These are phyloP conservation scores for Auricularia cornea DNA, from an alignment of 768 basidiomycete genomes.

Conservation along the genomic window DNA sequence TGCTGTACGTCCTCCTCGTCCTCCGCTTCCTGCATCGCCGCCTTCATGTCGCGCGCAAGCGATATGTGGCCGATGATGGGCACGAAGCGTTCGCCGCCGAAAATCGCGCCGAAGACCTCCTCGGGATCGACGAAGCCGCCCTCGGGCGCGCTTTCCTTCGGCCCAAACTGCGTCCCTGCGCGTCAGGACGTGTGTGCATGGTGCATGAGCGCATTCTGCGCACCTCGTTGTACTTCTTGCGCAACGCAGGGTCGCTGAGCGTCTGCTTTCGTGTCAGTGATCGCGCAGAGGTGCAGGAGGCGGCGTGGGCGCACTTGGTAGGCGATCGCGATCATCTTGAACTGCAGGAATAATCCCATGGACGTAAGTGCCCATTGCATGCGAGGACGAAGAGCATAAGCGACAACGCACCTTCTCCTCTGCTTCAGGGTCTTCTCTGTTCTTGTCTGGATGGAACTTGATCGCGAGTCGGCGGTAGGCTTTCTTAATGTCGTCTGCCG, in stretches of 20 bases:
- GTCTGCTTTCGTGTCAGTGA: conserved; percentile 43
- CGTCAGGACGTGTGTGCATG: neutral
- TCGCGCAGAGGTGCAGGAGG: neutral
- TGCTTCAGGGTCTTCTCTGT: conserved; percentile 75
- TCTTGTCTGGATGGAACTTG: conserved; percentile 90
- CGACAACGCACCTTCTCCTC: conserved; percentile 44
- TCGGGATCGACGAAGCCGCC: conserved; percentile 71
- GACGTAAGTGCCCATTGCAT: neutral
- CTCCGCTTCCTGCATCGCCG: conserved; percentile 80
- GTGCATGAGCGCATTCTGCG: neutral
- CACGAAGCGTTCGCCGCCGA: conserved; percentile 79
- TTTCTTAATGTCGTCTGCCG: conserved; percentile 81
- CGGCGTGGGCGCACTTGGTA: conserved; percentile 17
- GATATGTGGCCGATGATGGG: conserved; percentile 87
- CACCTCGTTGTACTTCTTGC: conserved; percentile 76
- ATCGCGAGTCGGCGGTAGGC: conserved; percentile 86
- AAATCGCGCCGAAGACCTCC: conserved; percentile 62
- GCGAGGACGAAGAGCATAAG: neutral
- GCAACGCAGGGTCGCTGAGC: conserved; percentile 64
- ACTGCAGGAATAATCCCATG: conserved; percentile 19
- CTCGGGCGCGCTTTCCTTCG: conserved; percentile 72
- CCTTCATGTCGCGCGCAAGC: conserved; percentile 86
- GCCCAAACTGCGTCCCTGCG: conserved; percentile 45
- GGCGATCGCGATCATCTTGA: conserved; percentile 85
- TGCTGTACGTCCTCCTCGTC: conserved; percentile 48